Evolutionary conservation across 2,329 filamentous ascomycete species (phyloP).

Genomic region (Xylaria sp.): DNA sequence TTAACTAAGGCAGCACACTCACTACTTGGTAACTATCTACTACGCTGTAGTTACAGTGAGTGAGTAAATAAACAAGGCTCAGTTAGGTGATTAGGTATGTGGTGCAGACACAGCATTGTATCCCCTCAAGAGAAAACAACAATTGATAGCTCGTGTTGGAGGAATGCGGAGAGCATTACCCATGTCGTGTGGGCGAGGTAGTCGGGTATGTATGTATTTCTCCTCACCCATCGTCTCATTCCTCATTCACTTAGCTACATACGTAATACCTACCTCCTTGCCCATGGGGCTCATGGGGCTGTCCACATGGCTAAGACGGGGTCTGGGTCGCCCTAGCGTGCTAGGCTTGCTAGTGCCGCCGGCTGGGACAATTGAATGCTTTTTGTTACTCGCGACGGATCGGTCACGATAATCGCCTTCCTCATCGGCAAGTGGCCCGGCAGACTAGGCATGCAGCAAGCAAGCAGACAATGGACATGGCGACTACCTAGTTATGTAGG

Average conservation of each 20-base stretch:
- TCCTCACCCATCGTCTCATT: conserved; percentile 6
- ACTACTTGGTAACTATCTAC: not conserved
- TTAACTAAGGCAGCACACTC: not conserved
- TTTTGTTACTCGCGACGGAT: conserved; percentile 12
- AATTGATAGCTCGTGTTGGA: conserved; percentile 12
- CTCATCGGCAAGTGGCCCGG: conserved; percentile 19
- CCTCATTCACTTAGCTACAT: not conserved
- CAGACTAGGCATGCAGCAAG: conserved; percentile 3
- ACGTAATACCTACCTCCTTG: not conserved
- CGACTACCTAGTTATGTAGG: not conserved
- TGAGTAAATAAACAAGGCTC: not conserved
- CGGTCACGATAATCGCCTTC: conserved; percentile 24
- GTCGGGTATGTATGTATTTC: not conserved
- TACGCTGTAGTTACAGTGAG: too few species aligned
- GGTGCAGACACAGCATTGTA: not conserved
- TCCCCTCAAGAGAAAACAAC: conserved; percentile 5
- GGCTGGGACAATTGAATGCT: conserved; percentile 9
- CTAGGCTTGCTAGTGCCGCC: conserved; percentile 9
- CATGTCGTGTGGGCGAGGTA: not conserved
- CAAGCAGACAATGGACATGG: not conserved
- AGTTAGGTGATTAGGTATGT: not conserved
- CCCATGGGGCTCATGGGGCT: not conserved
- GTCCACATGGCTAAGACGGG: conserved; percentile 23
- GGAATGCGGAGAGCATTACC: conserved; percentile 31
- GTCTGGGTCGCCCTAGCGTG: not conserved